phyloP scores from a whole-genome alignment of 805 yeast species.

The Peterozyma xylosa region DNA sequence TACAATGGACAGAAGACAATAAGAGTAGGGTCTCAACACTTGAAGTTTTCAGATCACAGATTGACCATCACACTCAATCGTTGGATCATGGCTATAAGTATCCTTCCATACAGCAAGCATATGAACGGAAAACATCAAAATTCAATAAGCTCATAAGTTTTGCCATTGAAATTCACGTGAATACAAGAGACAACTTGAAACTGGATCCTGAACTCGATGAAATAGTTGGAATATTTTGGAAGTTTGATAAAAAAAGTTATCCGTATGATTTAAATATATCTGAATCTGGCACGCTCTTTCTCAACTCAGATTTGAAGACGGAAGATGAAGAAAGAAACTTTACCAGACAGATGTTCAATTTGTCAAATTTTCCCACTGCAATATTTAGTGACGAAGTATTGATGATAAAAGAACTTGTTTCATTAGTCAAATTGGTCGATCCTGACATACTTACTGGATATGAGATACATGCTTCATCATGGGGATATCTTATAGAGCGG shows the following conservation, averaged over 20 bases:
- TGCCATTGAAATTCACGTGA: slow-evolving; percentile 61
- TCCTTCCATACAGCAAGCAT: slow-evolving; percentile 20
- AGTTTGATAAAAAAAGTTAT: slow-evolving; percentile 36
- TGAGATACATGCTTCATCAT: slow-evolving; percentile 71
- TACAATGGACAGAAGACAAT: slow-evolving; percentile 23
- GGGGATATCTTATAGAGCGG: slow-evolving; percentile 86
- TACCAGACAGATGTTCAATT: slow-evolving; percentile 8
- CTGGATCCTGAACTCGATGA: slow-evolving; percentile 68
- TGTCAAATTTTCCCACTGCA: slow-evolving; percentile 23
- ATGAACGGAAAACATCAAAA: slow-evolving; percentile 24
- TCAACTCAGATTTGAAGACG: slow-evolving; percentile 6
- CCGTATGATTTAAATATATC: slow-evolving; percentile 24
- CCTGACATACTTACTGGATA: slow-evolving; percentile 87
- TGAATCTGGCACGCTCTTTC: slow-evolving; percentile 29
- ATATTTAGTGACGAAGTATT: slow-evolving; percentile 46
- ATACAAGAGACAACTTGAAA: slow-evolving; percentile 34
- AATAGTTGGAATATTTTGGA: slow-evolving; percentile 58
- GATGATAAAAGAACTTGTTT: slow-evolving; percentile 48
- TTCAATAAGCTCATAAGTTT: slow-evolving; percentile 48
- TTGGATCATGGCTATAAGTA: slow-evolving; percentile 31
- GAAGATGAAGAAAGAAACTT: slow-evolving; percentile 4
- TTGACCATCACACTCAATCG: slow-evolving; percentile 37
- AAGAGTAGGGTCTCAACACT: slow-evolving; percentile 9
- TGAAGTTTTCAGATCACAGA: slow-evolving; percentile 35
- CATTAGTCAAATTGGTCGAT: slow-evolving; percentile 55